Evolutionary conservation across 106 monocot species (phyloP), one percentile per base, ranked within the genome.

Genomic region (Amphibolis antarctica): DNA sequence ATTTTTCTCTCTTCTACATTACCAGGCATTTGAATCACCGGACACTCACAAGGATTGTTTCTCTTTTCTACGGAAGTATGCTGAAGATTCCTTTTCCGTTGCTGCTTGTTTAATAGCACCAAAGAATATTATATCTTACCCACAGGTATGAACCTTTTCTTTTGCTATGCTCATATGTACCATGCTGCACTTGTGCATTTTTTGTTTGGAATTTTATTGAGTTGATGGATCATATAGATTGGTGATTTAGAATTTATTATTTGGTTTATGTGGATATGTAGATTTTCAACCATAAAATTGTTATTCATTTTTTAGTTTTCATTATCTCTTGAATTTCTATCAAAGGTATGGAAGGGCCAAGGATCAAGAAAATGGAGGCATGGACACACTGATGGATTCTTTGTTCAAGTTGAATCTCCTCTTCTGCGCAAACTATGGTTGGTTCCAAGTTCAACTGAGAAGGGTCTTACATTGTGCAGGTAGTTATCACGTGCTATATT

Each of bases 291-390:
- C 4, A 36, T 21, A 18, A 55, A 55, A 55, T 9, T 10, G 21
- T 7, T 36, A 9, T 53, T 66, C 19, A 66, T 18, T 12, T 11
- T 53, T n/a, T 9, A 28, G 21, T 52, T 36, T 23, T 71, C 63
- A 4, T 13, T 56, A 14, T 26, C 14, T 56, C 27, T 56, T 29
- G 56, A 56, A 27, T 26, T 29, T 12, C 13, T 56, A 24, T 30
- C 66, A 25, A 27, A 96, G 86, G 94, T 96, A 0, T 96, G 94
- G 94, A 96, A 86, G 80, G 94, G 94, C 15, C 89, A 96, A 66
- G 94, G 94, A 66, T 86, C 89, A 63, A 83, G 94, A 74, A 96
- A 89, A 55, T 96, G 89, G 94, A 96, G 86, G 73, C 81, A 89
- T 28, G 86, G 83, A n/a, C 74, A 86, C 27, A 82, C 58, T 75